phyloP scores from a whole-genome alignment of 768 basidiomycete species.

The Sistotremastrum suecicum region DNA sequence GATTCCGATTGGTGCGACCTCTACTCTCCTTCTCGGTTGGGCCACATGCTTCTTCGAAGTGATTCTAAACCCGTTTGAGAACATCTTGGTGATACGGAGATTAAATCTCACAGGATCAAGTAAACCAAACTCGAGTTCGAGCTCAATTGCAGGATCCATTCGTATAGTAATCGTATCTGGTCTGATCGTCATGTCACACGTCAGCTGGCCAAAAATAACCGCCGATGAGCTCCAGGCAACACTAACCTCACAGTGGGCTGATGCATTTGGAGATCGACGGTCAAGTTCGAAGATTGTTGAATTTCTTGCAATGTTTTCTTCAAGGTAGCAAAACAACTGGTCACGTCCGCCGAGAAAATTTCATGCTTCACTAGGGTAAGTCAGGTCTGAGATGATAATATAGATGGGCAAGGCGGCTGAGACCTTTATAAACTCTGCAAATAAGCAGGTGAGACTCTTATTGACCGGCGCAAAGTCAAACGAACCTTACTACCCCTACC shows the following conservation, averaged over 20 bases:
- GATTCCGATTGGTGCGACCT: no score
- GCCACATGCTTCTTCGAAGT: conserved; percentile 63
- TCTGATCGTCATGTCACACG: conserved; percentile 6
- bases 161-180: conserved; percentile 20
- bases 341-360: conserved; percentile 69
- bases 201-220: not conserved
- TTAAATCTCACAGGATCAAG: conserved; percentile 5
- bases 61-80: conserved; percentile 22
- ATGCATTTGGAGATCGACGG: conserved; percentile 51
- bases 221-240: not conserved
- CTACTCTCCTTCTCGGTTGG: not conserved
- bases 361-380: conserved; percentile 60
- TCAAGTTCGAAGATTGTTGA: conserved; percentile 24
- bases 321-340: conserved; percentile 57
- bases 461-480: not conserved
- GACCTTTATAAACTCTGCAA: conserved; percentile 12
- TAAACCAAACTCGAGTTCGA: conserved; percentile 14
- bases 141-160: conserved; percentile 11
- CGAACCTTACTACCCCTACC: conserved; percentile 79
- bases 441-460: not conserved
- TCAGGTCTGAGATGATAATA: not conserved
- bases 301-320: conserved; percentile 68
- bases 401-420: conserved; percentile 1
- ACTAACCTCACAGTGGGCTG: conserved; percentile 51
- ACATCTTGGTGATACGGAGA: not conserved